These are phyloP conservation scores for Tephrocybe sp. DNA, from an alignment of 768 basidiomycete species.

Conservation along the genomic window DNA sequence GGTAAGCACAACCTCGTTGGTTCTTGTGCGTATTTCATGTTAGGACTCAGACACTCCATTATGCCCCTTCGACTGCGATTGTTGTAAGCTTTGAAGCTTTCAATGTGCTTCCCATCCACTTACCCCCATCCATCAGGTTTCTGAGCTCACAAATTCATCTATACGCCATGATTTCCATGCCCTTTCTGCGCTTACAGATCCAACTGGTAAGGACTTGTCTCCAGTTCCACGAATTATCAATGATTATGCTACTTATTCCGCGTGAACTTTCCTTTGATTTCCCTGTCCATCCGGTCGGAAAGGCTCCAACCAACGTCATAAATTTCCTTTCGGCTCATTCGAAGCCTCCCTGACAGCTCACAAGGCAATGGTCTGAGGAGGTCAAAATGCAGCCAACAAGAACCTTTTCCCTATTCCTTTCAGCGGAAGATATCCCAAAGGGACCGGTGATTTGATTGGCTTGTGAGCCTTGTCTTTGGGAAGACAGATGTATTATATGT, in stretches of 20 bases:
- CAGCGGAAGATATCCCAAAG: conserved; percentile 1
- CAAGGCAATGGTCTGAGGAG: conserved; percentile 42
- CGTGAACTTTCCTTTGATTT: no score
- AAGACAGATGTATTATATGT: background rate
- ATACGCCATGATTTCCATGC: background rate
- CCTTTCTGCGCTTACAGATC: background rate
- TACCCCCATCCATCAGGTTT: conserved; percentile 19
- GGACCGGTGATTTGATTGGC: conserved; percentile 6
- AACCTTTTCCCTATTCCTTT: conserved; percentile 14
- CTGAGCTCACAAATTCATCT: conserved; percentile 12
- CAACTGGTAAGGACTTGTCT: no score
- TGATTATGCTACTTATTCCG: no score
- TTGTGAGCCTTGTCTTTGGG: background rate
- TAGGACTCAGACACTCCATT: conserved; percentile 64
- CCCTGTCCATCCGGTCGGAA: no score
- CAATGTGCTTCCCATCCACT: background rate
- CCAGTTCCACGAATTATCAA: no score
- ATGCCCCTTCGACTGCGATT: conserved; percentile 88
- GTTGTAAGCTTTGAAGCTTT: conserved; percentile 53
- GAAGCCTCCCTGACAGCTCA: conserved; percentile 49
- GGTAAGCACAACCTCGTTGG: conserved; percentile 43
- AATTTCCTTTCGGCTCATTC: conserved; percentile 47
- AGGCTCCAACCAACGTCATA: no score
- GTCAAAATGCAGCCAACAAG: conserved; percentile 66
- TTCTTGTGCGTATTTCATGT: conserved; percentile 21